phyloP scores from a whole-genome alignment of 192 early-diverging fungal species.

The Coemansia sp. region DNA sequence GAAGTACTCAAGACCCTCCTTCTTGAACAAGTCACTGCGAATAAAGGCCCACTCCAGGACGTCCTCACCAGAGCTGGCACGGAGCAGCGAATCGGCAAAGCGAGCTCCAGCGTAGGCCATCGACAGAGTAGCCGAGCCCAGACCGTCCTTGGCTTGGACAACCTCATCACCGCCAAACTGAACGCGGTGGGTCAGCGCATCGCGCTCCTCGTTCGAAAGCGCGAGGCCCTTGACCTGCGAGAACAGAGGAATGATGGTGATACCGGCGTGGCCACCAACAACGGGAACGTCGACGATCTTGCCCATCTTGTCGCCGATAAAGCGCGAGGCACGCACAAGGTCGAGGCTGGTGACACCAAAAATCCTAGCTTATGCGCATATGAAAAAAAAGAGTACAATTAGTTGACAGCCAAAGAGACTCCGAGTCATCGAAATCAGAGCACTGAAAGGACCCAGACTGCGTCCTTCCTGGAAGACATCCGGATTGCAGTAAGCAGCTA shows the following conservation, averaged over 20 bases:
- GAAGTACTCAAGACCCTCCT: slow-evolving; percentile 73
- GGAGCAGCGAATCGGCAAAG: slow-evolving; percentile 88
- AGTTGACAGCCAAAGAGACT: neutral
- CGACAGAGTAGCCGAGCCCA: slow-evolving; percentile 86
- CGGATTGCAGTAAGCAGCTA: slow-evolving; percentile 18
- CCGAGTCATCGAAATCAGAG: neutral
- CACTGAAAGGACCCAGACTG: neutral
- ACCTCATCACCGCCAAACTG: slow-evolving; percentile 99
- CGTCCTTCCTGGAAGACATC: neutral
- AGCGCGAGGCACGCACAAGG: slow-evolving; percentile 95
- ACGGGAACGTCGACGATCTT: slow-evolving; percentile 80
- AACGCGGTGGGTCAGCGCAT: slow-evolving; percentile 92
- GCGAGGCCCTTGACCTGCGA: slow-evolving; percentile 70
- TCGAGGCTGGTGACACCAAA: slow-evolving; percentile 99
- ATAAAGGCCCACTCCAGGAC: slow-evolving; percentile 92
- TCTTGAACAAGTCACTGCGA: slow-evolving; percentile 66
- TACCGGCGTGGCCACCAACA: slow-evolving; percentile 95
- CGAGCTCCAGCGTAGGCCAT: slow-evolving; percentile 91
- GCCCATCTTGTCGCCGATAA: slow-evolving; percentile 83
- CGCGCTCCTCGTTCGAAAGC: slow-evolving; percentile 86
- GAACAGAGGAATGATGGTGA: slow-evolving; percentile 96
- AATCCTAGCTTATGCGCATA: slow-evolving; percentile 45
- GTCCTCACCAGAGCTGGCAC: slow-evolving; percentile 75
- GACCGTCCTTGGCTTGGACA: slow-evolving; percentile 99
- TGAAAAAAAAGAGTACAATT: neutral